Evolutionary conservation across 805 yeast species (phyloP).

Genomic region (Metschnikowia santaceciliae): DNA sequence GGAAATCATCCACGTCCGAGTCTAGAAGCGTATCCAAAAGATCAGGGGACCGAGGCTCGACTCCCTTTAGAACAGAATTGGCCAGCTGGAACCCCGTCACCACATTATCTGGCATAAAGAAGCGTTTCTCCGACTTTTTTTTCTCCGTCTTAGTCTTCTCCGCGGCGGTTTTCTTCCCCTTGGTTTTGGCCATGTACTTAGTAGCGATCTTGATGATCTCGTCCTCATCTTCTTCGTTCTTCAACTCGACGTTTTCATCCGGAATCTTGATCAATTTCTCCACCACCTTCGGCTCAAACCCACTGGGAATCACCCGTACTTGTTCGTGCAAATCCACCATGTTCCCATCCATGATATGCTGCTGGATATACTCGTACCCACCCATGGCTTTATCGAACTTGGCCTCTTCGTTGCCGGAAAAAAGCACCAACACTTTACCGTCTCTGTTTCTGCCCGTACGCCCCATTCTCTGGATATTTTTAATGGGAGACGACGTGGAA

Average conservation of each 20-base stretch:
- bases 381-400: slow-evolving; percentile 84
- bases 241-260: slow-evolving; percentile 56
- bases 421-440: slow-evolving; percentile 72
- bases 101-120: slow-evolving; percentile 73
- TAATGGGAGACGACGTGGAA: slow-evolving; percentile 88
- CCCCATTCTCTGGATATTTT: slow-evolving; percentile 94
- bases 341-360: slow-evolving; percentile 51
- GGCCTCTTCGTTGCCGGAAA: slow-evolving; percentile 70
- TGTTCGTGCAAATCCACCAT: slow-evolving; percentile 43
- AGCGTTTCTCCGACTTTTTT: slow-evolving; percentile 34
- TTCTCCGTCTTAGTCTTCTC: too few species aligned
- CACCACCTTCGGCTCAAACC: slow-evolving; percentile 52
- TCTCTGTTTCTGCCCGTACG: slow-evolving; percentile 95
- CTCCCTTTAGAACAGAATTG: slow-evolving; percentile 36
- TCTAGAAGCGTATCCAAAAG: slow-evolving; percentile 14
- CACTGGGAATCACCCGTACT: slow-evolving; percentile 66
- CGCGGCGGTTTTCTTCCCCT: slow-evolving; percentile 1
- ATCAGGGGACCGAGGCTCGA: slow-evolving; percentile 5
- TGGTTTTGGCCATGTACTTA: slow-evolving; percentile 46
- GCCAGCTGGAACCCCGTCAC: slow-evolving; percentile 60
- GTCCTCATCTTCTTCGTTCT: slow-evolving; percentile 57
- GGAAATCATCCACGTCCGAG: slow-evolving; percentile 11
- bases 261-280: slow-evolving; percentile 62
- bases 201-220: slow-evolving; percentile 68
- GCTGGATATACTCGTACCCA: slow-evolving; percentile 76